Evolutionary conservation across 2,329 filamentous ascomycete species (phyloP), one percentile per base, ranked within the genome.

Genomic region (Chrysoporthe cubensis): DNA sequence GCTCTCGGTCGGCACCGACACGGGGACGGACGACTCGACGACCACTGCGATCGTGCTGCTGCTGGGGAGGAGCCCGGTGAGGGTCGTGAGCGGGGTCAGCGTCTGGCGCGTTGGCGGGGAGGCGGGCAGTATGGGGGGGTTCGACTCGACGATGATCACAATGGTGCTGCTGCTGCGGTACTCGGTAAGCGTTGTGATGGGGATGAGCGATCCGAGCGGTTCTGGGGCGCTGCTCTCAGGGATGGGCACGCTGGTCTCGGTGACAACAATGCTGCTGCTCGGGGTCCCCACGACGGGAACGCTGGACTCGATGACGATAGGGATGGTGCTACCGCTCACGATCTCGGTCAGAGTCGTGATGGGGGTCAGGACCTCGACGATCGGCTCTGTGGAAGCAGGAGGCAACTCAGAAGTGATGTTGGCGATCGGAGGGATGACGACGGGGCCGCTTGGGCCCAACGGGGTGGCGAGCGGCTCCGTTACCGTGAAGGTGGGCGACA

Each of bases 131-230:
- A 16, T 8, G 11, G 54, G 26, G 42, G 26, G 13, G 59, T 46
- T 54, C 16, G 40, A 16, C 43, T 32, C 59, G 42, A 61, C 18
- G 13, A 61, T 6, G 6, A 61, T 43, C 14, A 61, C 59, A 6
- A 26, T 34, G 59, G 42, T 61, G 59, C 43, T 61, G 43, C 43
- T 61, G 26, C 59, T 16, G 14, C n/a, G 26, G 59, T 37, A 32
- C 42, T 61, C 40, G 42, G 59, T 61, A 26, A 48, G n/a, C 11
- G 59, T 61, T 13, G 59, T 48, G 21, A 61, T 3, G n/a, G 43
- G 26, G 13, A 43, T 14, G n/a, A 61, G 16, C 8, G 57, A n/a
- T 40, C 21, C 57, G n/a, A 9, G 40, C 42, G 11, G 18, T 5
- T 7, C 7, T 34, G 37, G 34, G 6, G 34, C 32, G 34, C 26